Evolutionary conservation across 176 grass and related monocot species (phyloP).

Genomic region (Carex pumila): DNA sequence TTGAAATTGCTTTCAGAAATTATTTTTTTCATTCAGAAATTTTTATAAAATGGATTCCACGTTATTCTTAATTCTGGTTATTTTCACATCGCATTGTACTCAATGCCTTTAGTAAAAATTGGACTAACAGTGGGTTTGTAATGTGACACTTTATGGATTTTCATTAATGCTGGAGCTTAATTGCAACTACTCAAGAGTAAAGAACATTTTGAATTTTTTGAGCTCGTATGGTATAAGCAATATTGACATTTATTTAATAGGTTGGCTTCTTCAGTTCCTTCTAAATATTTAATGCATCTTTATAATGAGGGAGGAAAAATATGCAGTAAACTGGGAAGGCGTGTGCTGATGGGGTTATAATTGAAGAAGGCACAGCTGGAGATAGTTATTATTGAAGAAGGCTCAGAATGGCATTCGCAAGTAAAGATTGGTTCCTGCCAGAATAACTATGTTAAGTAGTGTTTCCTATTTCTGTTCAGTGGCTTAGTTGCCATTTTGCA

Average conservation of each 20-base stretch:
- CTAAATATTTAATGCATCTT: background rate
- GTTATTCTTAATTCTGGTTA: background rate
- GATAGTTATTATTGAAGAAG: no score
- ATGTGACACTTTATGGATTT: background rate
- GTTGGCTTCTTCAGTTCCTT: background rate
- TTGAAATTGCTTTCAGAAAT: background rate
- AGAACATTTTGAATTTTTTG: background rate
- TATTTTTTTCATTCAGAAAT: background rate
- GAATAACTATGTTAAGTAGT: background rate
- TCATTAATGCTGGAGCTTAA: background rate
- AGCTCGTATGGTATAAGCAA: slow-evolving; percentile 8
- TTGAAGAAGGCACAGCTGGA: slow-evolving; percentile 96
- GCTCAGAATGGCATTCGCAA: slow-evolving; percentile 83
- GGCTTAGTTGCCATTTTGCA: background rate
- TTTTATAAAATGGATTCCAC: background rate
- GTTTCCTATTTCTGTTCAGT: no score
- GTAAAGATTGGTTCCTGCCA: slow-evolving; percentile 21
- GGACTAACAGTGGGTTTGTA: no score
- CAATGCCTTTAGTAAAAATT: no score
- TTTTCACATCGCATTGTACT: background rate
- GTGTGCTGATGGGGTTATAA: slow-evolving; percentile 44
- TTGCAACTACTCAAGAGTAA: background rate
- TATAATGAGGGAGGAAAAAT: slow-evolving; percentile 82
- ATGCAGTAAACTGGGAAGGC: slow-evolving; percentile 63
- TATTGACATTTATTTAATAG: background rate